phyloP scores from a whole-genome alignment of 371 early-diverging fungal species.

The Quaeritorhiza haematococci region DNA sequence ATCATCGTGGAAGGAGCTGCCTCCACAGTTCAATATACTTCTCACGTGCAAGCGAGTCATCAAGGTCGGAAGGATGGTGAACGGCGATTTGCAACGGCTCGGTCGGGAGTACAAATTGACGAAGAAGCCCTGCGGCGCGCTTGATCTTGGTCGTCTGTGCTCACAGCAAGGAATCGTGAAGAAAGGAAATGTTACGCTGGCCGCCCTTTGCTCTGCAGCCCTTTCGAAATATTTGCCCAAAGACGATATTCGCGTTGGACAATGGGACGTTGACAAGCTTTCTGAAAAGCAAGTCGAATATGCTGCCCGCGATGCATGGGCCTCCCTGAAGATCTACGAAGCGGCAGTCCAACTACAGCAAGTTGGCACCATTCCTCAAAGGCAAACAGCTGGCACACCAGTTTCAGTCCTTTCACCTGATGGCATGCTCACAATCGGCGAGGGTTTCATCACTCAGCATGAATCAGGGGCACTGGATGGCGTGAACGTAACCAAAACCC shows the following conservation, averaged over 20 bases:
- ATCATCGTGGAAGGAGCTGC: neutral
- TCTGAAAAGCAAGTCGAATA: neutral
- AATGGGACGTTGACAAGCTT: neutral
- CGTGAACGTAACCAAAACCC: neutral
- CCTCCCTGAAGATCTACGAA: neutral
- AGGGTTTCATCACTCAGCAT: neutral
- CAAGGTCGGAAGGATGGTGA: neutral
- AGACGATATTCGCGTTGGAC: neutral
- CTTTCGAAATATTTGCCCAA: neutral
- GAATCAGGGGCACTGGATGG: neutral
- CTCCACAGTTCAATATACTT: neutral
- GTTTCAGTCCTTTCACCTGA: neutral
- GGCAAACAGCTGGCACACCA: neutral
- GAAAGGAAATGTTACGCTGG: neutral
- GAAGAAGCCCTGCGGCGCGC: neutral
- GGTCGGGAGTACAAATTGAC: neutral
- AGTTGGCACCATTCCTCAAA: neutral
- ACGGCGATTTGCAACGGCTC: neutral
- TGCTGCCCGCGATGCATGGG: neutral
- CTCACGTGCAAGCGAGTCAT: neutral
- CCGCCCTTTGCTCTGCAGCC: neutral
- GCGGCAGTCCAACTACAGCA: neutral
- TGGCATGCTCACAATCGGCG: neutral
- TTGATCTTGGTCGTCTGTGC: neutral
- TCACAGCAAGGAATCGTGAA: neutral